These are phyloP conservation scores for Penicillium cosmopolitanum DNA, from an alignment of 495 filamentous ascomycete genomes.

Conservation along the genomic window DNA sequence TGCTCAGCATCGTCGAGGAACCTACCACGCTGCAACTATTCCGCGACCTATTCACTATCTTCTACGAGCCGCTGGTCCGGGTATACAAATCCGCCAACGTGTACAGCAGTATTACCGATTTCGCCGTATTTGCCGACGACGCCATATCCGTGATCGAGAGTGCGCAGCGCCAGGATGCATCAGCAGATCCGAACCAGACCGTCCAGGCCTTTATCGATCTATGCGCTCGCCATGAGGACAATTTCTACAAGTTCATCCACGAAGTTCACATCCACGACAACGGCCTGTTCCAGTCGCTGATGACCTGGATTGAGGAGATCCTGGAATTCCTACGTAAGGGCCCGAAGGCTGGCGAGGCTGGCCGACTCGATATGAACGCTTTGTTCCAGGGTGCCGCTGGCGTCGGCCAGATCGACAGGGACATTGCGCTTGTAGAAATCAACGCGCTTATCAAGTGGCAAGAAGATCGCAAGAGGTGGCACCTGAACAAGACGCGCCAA, in stretches of 20 bases:
- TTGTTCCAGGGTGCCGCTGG: conserved; percentile 79
- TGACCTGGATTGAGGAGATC: conserved; percentile 98
- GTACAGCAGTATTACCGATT: conserved; percentile 95
- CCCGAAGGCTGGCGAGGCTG: conserved; percentile 72
- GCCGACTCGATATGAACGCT: conserved; percentile 90
- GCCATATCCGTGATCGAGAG: conserved; percentile 86
- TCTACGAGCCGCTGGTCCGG: conserved; percentile 94
- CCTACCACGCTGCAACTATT: conserved; percentile 91
- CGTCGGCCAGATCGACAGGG: conserved; percentile 66
- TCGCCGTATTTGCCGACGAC: conserved; percentile 89
- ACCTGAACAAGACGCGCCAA: conserved; percentile 94
- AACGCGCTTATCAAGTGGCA: conserved; percentile 90
- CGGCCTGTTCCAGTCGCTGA: conserved; percentile 90
- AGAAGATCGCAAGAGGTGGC: conserved; percentile 92
- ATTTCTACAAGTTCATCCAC: conserved; percentile 98
- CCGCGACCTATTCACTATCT: conserved; percentile 96
- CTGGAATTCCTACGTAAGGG: conserved; percentile 90
- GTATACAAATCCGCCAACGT: conserved; percentile 99
- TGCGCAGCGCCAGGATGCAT: conserved; percentile 87
- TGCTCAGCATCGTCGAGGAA: conserved; percentile 94
- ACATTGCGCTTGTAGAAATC: conserved; percentile 77
- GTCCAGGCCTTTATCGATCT: conserved; percentile 99
- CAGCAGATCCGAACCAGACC: conserved; percentile 95
- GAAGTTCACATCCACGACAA: conserved; percentile 99
- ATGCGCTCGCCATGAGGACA: conserved; percentile 90